These are phyloP conservation scores for Cucumis hystrix DNA, from an alignment of 306 rosid genomes.

Conservation along the genomic window DNA sequence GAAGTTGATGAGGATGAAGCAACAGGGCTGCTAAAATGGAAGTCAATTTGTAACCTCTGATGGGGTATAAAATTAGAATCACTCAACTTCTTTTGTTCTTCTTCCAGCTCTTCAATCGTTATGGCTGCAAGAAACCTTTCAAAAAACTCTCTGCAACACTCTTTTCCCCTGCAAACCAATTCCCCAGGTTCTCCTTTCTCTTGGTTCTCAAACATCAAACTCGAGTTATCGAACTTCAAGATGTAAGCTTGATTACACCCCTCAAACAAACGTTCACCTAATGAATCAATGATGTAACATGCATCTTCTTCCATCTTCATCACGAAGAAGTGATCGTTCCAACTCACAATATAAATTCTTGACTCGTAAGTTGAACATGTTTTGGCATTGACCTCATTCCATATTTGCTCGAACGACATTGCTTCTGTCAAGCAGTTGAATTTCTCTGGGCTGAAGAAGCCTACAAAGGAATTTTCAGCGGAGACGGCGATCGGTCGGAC, in stretches of 20 bases:
- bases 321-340: slow-evolving; percentile 86
- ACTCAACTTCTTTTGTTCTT: slow-evolving; percentile 26
- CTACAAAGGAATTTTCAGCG: slow-evolving; percentile 42
- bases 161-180: slow-evolving; percentile 43
- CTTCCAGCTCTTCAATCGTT: slow-evolving; percentile 35
- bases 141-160: slow-evolving; percentile 69
- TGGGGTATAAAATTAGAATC: slow-evolving; percentile 22
- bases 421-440: slow-evolving; percentile 51
- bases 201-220: slow-evolving; percentile 22
- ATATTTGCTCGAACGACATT: slow-evolving; percentile 61
- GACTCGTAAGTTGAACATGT: slow-evolving; percentile 8
- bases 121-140: slow-evolving; percentile 57
- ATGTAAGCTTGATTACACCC: slow-evolving; percentile 54
- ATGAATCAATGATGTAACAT: slow-evolving; percentile 54
- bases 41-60: slow-evolving; percentile 54
- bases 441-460: slow-evolving; percentile 69
- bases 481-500: slow-evolving; percentile 30
- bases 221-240: slow-evolving; percentile 46
- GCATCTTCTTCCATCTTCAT: slow-evolving; percentile 48
- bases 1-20: slow-evolving; percentile 10
- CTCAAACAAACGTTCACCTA: slow-evolving; percentile 59
- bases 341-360: slow-evolving; percentile 61
- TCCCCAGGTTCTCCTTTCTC: not conserved
- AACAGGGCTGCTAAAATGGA: slow-evolving; percentile 33
- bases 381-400: slow-evolving; percentile 33